phyloP scores from a whole-genome alignment of 805 yeast genomes.

The Saccharomyces kudriavzevii region DNA sequence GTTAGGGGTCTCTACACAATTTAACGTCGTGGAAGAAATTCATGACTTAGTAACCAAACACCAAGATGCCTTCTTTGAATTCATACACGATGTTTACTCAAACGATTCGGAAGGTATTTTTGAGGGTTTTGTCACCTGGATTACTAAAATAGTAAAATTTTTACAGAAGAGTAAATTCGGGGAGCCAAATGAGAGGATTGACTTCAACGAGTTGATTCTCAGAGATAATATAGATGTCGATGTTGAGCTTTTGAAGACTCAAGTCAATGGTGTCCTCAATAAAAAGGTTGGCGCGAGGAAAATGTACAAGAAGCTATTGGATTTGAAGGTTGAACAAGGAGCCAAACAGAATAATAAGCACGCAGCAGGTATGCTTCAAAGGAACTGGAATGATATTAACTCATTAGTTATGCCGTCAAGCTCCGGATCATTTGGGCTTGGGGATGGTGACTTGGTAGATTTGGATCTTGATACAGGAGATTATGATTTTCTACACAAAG shows the following conservation, averaged over 20 bases:
- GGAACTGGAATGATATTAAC: conserved; percentile 39
- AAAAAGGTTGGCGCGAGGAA: conserved; percentile 32
- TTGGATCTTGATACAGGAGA: conserved; percentile 29
- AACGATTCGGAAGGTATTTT: conserved; percentile 69
- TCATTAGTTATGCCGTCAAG: conserved; percentile 35
- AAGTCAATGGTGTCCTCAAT: conserved; percentile 34
- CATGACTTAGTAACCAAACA: conserved; percentile 62
- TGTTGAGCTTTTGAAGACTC: conserved; percentile 27
- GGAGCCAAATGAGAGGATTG: conserved; percentile 36
- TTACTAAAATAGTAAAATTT: conserved; percentile 54
- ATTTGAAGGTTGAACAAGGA: conserved; percentile 17
- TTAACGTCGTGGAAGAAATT: conserved; percentile 46
- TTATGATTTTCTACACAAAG: conserved; percentile 15
- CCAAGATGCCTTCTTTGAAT: conserved; percentile 61
- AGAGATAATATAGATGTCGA: conserved; percentile 18
- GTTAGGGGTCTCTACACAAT: conserved; percentile 48
- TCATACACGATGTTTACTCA: conserved; percentile 73
- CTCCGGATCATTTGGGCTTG: conserved; percentile 40
- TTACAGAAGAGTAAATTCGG: conserved; percentile 51
- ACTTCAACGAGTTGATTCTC: conserved; percentile 35
- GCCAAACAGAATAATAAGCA: conserved; percentile 11
- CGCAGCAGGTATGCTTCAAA: conserved; percentile 22
- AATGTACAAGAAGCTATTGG: conserved; percentile 23
- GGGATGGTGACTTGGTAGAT: conserved; percentile 42
- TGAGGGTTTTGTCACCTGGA: conserved; percentile 65